Percentiles rank a stretch among this genome's conserved stretches.
Conservation (phyloP, 1,284 basidiomycete genomes). For the Ustilago crameri region DNA sequence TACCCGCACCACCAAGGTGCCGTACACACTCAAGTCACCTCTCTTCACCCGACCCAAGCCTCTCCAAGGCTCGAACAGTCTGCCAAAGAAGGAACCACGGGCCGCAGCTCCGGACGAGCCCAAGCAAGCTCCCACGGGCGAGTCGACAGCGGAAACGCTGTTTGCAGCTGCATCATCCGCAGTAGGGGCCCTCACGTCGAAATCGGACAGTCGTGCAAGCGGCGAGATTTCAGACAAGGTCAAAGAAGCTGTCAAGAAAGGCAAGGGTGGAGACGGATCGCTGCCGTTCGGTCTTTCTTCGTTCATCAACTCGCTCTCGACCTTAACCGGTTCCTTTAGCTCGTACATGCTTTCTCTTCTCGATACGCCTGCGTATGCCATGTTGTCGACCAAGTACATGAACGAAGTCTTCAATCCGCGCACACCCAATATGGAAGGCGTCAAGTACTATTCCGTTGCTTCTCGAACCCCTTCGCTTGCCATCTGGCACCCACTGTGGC, state of each 20-base stretch:
- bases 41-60: conserved; percentile 57
- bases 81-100: conserved; percentile 16
- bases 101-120: conserved; percentile 14
- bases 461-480: conserved; percentile 79
- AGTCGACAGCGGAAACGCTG: conserved; percentile 17
- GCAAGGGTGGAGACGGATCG: conserved; percentile 27
- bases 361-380: conserved; percentile 96
- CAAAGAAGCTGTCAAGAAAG: conserved; percentile 35
- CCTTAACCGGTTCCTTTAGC: conserved; percentile 82
- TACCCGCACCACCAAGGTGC: conserved; percentile 36
- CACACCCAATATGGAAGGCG: conserved; percentile 82
- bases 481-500: conserved; percentile 94
- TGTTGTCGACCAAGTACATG: conserved; percentile 87
- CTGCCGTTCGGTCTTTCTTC: conserved; percentile 39
- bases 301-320: conserved; percentile 51
- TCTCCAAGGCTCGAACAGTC: conserved; percentile 26
- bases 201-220: neutral
- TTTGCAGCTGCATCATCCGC: conserved; percentile 28
- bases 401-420: conserved; percentile 88
- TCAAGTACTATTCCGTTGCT: conserved; percentile 92
- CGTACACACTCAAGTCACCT: conserved; percentile 62
- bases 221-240: conserved; percentile 24
- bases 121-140: conserved; percentile 3
- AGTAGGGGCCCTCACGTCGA: conserved; percentile 10
- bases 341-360: conserved; percentile 88